These are phyloP conservation scores for Daldinia caldariorum DNA, from an alignment of 495 filamentous ascomycete genomes.

Conservation along the genomic window DNA sequence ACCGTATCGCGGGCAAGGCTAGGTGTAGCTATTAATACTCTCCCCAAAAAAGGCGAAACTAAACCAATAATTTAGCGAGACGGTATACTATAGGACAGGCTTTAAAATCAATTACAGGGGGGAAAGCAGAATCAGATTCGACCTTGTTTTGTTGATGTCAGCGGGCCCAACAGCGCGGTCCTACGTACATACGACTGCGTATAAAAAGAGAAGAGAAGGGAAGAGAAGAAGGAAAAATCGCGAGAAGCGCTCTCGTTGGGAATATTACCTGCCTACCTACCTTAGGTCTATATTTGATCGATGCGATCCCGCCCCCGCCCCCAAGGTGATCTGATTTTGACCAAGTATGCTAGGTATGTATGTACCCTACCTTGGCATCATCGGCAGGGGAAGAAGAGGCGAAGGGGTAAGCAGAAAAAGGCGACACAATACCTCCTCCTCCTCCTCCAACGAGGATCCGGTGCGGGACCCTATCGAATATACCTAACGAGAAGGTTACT, in stretches of 20 bases:
- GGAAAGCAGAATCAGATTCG: background rate
- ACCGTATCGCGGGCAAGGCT: background rate
- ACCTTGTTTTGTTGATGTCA: background rate
- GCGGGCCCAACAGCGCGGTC: conserved; percentile 14
- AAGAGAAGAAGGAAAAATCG: conserved; percentile 10
- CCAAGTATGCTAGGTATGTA: too few relatives aligned
- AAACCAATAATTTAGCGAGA: conserved; percentile 14
- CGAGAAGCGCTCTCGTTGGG: conserved; percentile 18
- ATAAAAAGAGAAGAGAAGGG: conserved; percentile 1
- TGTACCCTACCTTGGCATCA: conserved; percentile 4
- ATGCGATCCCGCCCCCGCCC: conserved; percentile 23
- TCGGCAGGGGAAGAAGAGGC: conserved; percentile 3
- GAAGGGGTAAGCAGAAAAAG: background rate
- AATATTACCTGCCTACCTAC: background rate
- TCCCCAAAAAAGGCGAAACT: background rate
- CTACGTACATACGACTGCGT: too few relatives aligned
- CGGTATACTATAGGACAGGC: background rate
- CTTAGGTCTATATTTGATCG: conserved; percentile 23
- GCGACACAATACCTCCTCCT: too few relatives aligned
- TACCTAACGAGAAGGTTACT: conserved; percentile 40
- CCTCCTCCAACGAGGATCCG: too few relatives aligned
- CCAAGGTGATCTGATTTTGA: too few relatives aligned
- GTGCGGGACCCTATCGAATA: conserved; percentile 19
- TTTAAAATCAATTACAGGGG: background rate
- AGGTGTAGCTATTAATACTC: background rate